Base-by-base conservation (phyloP, 2,329 filamentous ascomycete genomes). In the Monosporascus sp. region DNA sequence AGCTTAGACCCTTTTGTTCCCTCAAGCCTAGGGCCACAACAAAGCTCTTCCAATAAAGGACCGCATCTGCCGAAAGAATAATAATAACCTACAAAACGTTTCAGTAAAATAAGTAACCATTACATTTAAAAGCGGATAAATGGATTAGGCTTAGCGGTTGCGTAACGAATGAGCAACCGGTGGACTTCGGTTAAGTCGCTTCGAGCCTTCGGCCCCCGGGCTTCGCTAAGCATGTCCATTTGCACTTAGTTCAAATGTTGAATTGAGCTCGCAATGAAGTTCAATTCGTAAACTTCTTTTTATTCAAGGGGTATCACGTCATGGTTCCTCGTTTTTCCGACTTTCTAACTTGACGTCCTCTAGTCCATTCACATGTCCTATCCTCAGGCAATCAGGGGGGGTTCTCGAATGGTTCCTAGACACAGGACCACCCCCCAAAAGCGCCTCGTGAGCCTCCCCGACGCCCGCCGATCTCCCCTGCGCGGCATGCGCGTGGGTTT, bases 311-410 rank as follows among this genome's bases (percentile, higher is more conserved):
- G 48, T 57, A 58, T 62, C 57, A 60, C 22, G 37, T 54, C 24
- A 7, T 14, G n/a, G n/a, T 24, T 18, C 31, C 55, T 54, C 14
- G 51, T 48, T 51, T 47, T 58, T 60, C 53, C 42, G 49, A 37
- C 20, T 46, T n/a, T 52, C 58, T 4, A 64, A 53, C 48, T 62
- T 60, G 17, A 65, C 44, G 5, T 63, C 61, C 52, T 64, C 59
- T 2, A 65, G 49, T 9, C 62, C 60, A 6, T 58, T 57, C 7
- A 62, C 50, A 14, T 51, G 58, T 18, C 54, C 57, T 2, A 63
- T 59, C 17, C 50, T 47, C 20, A 39, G n/a, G n/a, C 24, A 37
- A 48, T 44, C 55, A 36, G 42, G 42, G 11, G 42, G 42, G n/a
- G 14, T 46, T 9, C 53, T 38, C 51, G 53, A 5, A 47, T 52